These are phyloP conservation scores for Pseudohyphozyma bogoriensis DNA, from an alignment of 768 basidiomycete genomes.

Conservation along the genomic window DNA sequence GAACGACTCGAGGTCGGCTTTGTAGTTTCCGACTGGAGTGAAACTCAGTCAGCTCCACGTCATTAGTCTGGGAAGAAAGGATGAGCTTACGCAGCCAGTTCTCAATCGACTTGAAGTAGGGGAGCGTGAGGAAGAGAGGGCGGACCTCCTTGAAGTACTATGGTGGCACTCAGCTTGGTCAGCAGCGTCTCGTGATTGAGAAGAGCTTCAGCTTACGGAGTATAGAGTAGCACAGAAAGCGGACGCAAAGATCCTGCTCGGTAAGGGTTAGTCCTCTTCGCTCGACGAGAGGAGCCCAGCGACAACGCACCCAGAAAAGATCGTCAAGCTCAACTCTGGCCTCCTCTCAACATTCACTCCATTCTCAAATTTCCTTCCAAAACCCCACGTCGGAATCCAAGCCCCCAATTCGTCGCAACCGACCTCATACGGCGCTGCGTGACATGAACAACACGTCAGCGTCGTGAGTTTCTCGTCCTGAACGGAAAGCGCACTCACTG, in stretches of 20 bases:
- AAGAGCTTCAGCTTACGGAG: not conserved
- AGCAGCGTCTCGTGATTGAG: not conserved
- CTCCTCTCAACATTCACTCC: conserved; percentile 29
- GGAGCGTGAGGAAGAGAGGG: conserved; percentile 31
- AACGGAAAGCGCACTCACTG: conserved; percentile 34
- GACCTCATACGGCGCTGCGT: not conserved
- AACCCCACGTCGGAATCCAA: conserved; percentile 37
- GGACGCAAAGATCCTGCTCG: conserved; percentile 33
- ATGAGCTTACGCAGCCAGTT: conserved; percentile 7
- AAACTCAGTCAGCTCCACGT: conserved; percentile 8
- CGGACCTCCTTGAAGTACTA: conserved; percentile 36
- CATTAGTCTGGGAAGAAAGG: too few relatives aligned
- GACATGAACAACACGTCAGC: conserved; percentile 31
- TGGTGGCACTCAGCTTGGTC: not conserved
- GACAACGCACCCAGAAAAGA: conserved; percentile 33
- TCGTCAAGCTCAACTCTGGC: conserved; percentile 36
- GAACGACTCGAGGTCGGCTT: conserved; percentile 30
- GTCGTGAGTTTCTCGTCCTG: not conserved
- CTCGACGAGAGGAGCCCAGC: conserved; percentile 1
- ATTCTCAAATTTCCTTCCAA: conserved; percentile 35
- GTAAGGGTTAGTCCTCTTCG: not conserved
- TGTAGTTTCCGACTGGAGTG: conserved; percentile 29
- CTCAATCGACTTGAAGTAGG: conserved; percentile 21
- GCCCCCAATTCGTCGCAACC: conserved; percentile 28
- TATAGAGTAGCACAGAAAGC: conserved; percentile 34